Evolutionary conservation across 2,329 filamentous ascomycete genomes (phyloP), one percentile per base, ranked within the genome.

Genomic region (Chaetomium sp.): DNA sequence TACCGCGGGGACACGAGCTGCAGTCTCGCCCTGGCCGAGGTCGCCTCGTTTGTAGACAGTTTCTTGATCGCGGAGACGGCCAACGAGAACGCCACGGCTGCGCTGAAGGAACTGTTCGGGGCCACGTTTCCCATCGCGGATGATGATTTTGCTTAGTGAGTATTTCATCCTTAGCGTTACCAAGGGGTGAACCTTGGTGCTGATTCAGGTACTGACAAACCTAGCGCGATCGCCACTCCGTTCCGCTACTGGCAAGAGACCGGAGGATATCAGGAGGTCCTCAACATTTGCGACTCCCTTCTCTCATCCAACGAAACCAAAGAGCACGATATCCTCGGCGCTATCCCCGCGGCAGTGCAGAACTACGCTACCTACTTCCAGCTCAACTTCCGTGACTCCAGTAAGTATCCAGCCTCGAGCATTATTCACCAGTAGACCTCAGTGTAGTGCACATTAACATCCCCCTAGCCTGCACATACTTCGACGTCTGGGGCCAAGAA

Each of bases 81-180:
- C 0, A 55, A 62, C 46, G 47, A 52, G 37, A 57, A 52, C 3
- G 36, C 59, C 27, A 52, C 59, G 5, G 47, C 61, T 1, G 60
- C 60, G 2, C 8, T 63, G 35, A 63, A 62, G 53, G 47, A 56
- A 43, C 51, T 56, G 14, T 63, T 62, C 42, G 59, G 61, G 1
- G 44, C 61, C 1, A 50, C 50, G 0, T 63, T 59, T 8, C 57
- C 61, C 2, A 63, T 63, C 34, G 60, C 56, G 19, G 57, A 63
- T 44, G 61, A 63, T 34, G 61, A 63, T 33, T 63, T 63, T 53
- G 61, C 61, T 2, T 63, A 62, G 61, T 63, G 47, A n/a, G 57
- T 55, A 6, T 32, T 9, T 19, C 7, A 5, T 4, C 43, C 14
- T 12, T 45, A n/a, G 6, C 10, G 2, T 8, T 33, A 5, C 3